phyloP scores from a whole-genome alignment of 306 rosid species.

The Vachellia pachyceras region DNA sequence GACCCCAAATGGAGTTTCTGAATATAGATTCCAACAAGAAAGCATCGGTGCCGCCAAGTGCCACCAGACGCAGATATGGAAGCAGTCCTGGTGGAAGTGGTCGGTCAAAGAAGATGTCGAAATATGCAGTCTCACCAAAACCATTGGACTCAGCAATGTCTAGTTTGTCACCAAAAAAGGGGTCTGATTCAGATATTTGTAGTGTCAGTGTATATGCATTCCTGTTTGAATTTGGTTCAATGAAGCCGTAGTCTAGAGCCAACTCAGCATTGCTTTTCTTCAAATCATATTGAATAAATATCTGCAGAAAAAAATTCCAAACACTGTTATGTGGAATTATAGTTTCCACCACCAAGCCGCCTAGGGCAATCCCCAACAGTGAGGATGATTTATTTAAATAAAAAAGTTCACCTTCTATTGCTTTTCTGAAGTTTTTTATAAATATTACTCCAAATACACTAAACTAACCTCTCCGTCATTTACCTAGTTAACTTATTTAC shows the following conservation, averaged over 20 bases:
- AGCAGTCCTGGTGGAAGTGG: slow-evolving; percentile 75
- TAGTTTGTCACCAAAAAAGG: slow-evolving; percentile 82
- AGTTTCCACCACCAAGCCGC: background rate
- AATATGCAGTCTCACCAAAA: slow-evolving; percentile 69
- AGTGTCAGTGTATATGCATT: slow-evolving; percentile 76
- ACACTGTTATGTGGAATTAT: background rate
- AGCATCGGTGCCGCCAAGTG: slow-evolving; percentile 83
- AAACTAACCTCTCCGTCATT: background rate
- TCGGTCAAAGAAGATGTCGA: slow-evolving; percentile 64
- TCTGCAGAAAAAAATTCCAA: slow-evolving; percentile 51
- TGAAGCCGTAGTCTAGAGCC: slow-evolving; percentile 93
- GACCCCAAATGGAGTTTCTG: slow-evolving; percentile 80
- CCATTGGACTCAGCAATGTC: slow-evolving; percentile 89
- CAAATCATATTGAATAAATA: slow-evolving; percentile 82
- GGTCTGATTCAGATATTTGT: slow-evolving; percentile 76
- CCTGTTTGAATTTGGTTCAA: slow-evolving; percentile 63
- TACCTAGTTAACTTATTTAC: background rate
- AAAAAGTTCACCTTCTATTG: background rate
- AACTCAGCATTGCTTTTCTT: slow-evolving; percentile 93
- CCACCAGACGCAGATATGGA: slow-evolving; percentile 80
- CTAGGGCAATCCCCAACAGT: background rate
- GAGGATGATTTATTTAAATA: background rate
- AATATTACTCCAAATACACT: background rate
- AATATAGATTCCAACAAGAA: slow-evolving; percentile 85
- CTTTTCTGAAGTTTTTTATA: too few relatives aligned